Evolutionary conservation across 345 rosid species (phyloP).

Genomic region (Boechera retrofracta): DNA sequence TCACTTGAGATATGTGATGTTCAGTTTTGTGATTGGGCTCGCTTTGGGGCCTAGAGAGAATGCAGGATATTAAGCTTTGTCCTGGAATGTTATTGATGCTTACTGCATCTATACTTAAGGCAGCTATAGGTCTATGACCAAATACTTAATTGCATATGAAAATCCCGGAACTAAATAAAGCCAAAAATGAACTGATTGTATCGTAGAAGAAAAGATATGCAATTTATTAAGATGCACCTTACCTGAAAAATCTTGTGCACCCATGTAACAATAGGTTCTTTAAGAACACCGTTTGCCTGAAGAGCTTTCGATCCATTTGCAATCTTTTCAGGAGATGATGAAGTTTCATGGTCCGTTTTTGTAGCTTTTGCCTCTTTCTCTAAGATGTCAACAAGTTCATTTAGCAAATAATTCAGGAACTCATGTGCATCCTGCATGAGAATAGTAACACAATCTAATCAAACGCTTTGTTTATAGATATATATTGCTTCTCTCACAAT

Average conservation of each 20-base stretch:
- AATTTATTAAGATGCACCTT: background rate
- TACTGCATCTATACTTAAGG: background rate
- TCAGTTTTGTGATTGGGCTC: background rate
- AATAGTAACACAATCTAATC: background rate
- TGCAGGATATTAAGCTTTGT: constrained; percentile 9
- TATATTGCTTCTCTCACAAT: background rate
- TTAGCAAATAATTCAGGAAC: constrained; percentile 87
- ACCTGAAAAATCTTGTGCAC: constrained; percentile 97
- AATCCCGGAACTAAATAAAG: constrained; percentile 2
- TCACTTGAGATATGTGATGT: background rate
- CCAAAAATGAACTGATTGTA: background rate
- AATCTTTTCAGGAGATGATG: constrained; percentile 65
- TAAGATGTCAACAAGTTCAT: constrained; percentile 90
- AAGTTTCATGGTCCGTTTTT: constrained; percentile 67
- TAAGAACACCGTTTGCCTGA: constrained; percentile 65
- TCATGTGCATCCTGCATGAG: constrained; percentile 90
- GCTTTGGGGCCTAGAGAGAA: background rate
- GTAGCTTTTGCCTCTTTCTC: constrained; percentile 63
- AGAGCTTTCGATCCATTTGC: constrained; percentile 63
- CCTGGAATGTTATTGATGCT: constrained; percentile 1
- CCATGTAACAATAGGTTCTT: constrained; percentile 91
- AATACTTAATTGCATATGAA: background rate
- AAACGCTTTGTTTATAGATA: background rate
- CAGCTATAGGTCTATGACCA: background rate
- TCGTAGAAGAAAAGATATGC: background rate